Base-by-base conservation (phyloP, 768 basidiomycete species). In the Lepiota venenata region DNA sequence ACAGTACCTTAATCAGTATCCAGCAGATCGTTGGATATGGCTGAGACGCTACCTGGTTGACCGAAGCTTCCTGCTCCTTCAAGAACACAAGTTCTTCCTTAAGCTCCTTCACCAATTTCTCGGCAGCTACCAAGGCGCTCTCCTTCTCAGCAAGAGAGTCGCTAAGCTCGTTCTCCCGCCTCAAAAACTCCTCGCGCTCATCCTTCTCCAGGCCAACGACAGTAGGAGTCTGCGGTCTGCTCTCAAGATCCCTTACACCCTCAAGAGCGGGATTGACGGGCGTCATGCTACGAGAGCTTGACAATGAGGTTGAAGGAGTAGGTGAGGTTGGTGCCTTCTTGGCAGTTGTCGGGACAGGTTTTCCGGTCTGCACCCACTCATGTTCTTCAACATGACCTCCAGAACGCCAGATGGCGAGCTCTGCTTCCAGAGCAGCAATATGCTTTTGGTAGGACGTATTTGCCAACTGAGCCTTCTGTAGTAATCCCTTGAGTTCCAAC, bases 131-230 rank as follows among this genome's bases (percentile, higher is more conserved):
- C 37, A 98, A 75, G 9, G 85, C 80, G 25, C 86, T 84, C 74
- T 98, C 97, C 75, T 81, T 91, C 75, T 98, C 96, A 3, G 92
- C 91, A 41, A 99, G 77, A 60, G 85, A 78, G 69, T 99, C 97
- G 57, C 87, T 95, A 52, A 99, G 77, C 69, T 99, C 97, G 62
- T 98, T 98, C 79, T 99, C 97, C 57, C 97, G 73, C 66, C 84
- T 85, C 70, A 99, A 71, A 80, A 98, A 99, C 49, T 98, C 97
- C 60, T 99, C 97, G 55, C 95, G 76, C 72, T 99, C 97, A 63
- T 98, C 97, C 75, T 94, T 93, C 59, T 97, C 95, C 60, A 98
- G 68, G 18, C 87, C 85, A 50, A 89, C 78, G 39, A 88, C 88
- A 6, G 91, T 91, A 12, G 96, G 97, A 14, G 97, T 98, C 66